Evolutionary conservation across 2,329 filamentous ascomycete genomes (phyloP).

Genomic region (Diaporthe sp.): DNA sequence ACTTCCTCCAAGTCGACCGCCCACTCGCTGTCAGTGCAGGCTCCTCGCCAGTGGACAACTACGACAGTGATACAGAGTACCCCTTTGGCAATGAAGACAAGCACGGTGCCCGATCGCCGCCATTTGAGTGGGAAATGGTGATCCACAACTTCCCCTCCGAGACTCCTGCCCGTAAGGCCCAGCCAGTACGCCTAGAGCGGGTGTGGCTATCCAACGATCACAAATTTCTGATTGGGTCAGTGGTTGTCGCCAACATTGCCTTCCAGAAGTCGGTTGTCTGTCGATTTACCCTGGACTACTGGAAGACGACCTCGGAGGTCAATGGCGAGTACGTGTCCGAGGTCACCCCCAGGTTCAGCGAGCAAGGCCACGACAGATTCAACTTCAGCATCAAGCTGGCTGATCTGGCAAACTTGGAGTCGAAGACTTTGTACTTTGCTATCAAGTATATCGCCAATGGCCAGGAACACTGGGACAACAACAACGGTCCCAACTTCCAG

Average conservation of each 20-base stretch:
- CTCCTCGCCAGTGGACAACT: constrained; percentile 89
- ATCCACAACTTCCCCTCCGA: constrained; percentile 86
- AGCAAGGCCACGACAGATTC: constrained; percentile 85
- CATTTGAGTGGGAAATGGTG: constrained; percentile 89
- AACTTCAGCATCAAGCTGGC: constrained; percentile 94
- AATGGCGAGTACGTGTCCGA: constrained; percentile 88
- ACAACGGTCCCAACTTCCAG: constrained; percentile 87
- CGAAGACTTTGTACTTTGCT: constrained; percentile 93
- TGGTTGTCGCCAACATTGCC: constrained; percentile 88
- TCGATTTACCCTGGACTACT: constrained; percentile 96
- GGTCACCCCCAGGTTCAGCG: constrained; percentile 73
- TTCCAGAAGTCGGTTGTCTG: constrained; percentile 93
- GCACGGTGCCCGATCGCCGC: constrained; percentile 55
- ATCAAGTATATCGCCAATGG: constrained; percentile 88
- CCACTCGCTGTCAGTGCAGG: constrained; percentile 96
- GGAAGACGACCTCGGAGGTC: constrained; percentile 98
- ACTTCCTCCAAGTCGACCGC: constrained; percentile 93
- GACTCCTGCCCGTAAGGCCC: constrained; percentile 69
- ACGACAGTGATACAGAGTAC: constrained; percentile 90
- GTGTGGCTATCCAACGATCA: constrained; percentile 91
- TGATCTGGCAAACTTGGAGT: constrained; percentile 90
- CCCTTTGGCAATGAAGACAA: constrained; percentile 76
- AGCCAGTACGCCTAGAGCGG: constrained; percentile 84
- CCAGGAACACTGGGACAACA: constrained; percentile 96
- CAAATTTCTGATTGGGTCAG: constrained; percentile 84